Conservation (phyloP, 306 rosid species). For the Rosa persica region DNA sequence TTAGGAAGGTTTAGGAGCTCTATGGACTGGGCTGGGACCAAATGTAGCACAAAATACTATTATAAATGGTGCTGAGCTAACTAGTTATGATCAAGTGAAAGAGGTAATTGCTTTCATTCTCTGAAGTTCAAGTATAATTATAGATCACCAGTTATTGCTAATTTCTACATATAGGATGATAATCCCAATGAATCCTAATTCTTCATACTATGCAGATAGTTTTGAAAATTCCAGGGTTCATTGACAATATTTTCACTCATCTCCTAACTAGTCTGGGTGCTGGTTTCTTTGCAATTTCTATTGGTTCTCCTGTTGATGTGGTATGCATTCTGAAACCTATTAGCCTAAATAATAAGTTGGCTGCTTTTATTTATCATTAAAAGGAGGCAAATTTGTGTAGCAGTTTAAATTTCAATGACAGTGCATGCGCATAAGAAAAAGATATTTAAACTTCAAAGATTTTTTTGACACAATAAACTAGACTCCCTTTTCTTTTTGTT, state of each 20-base stretch:
- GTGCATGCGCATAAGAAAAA: neutral
- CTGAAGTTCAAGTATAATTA: too few species aligned
- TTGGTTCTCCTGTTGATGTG: constrained; percentile 99
- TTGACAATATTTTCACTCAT: constrained; percentile 80
- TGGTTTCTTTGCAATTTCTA: constrained; percentile 87
- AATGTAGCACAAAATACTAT: too few species aligned
- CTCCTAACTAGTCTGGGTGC: constrained; percentile 96
- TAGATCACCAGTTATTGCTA: too few species aligned
- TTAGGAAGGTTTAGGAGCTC: too few species aligned
- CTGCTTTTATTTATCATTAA: neutral
- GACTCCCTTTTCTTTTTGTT: neutral
- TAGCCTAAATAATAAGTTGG: neutral
- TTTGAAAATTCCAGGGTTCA: constrained; percentile 99
- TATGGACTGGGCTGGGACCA: too few species aligned
- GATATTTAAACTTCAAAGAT: neutral
- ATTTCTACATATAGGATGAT: too few species aligned
- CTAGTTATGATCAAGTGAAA: too few species aligned
- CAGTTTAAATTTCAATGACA: too few species aligned
- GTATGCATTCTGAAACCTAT: constrained; percentile 46
- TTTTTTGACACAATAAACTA: neutral
- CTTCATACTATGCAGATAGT: too few species aligned
- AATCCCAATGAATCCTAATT: too few species aligned
- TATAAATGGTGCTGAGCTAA: too few species aligned
- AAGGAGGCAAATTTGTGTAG: neutral
- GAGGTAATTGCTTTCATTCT: too few species aligned